These are phyloP conservation scores for Paecilomyces variotii DNA, from an alignment of 2,329 filamentous ascomycete genomes.

Conservation along the genomic window DNA sequence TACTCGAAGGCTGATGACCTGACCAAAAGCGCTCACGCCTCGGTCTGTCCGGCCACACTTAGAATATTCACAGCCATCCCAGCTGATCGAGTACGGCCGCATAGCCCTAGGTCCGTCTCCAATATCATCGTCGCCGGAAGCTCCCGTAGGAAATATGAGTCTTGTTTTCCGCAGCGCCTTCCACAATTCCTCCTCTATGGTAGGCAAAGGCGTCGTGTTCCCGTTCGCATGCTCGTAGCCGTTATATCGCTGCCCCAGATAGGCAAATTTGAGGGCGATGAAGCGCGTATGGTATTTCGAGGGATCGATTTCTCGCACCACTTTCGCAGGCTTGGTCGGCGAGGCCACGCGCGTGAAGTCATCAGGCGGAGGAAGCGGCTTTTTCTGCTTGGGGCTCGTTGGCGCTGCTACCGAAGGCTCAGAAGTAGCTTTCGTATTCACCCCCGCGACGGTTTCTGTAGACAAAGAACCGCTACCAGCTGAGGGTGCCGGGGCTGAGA, in stretches of 20 bases:
- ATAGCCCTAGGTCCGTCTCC: conserved; percentile 36
- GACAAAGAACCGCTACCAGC: neutral
- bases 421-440: neutral
- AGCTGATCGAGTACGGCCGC: conserved; percentile 52
- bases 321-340: conserved; percentile 26
- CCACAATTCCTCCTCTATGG: conserved; percentile 90
- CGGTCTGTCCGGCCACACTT: conserved; percentile 92
- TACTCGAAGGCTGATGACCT: conserved; percentile 78
- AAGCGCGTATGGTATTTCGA: conserved; percentile 73
- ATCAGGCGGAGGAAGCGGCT: conserved; percentile 11
- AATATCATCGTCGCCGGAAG: conserved; percentile 27
- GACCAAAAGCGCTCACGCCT: conserved; percentile 93
- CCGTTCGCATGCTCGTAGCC: conserved; percentile 81
- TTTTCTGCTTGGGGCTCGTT: conserved; percentile 7
- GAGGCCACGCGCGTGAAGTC: conserved; percentile 17
- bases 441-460: neutral
- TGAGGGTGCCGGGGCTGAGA: conserved; percentile 9
- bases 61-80: conserved; percentile 79
- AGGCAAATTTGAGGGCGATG: conserved; percentile 88
- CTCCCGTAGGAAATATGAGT: conserved; percentile 65
- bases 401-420: neutral
- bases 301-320: conserved; percentile 58
- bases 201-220: conserved; percentile 60
- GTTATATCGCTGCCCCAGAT: conserved; percentile 83
- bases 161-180: conserved; percentile 76